These are phyloP conservation scores for Limtongia smithiae DNA, from an alignment of 805 yeast genomes.

Conservation along the genomic window DNA sequence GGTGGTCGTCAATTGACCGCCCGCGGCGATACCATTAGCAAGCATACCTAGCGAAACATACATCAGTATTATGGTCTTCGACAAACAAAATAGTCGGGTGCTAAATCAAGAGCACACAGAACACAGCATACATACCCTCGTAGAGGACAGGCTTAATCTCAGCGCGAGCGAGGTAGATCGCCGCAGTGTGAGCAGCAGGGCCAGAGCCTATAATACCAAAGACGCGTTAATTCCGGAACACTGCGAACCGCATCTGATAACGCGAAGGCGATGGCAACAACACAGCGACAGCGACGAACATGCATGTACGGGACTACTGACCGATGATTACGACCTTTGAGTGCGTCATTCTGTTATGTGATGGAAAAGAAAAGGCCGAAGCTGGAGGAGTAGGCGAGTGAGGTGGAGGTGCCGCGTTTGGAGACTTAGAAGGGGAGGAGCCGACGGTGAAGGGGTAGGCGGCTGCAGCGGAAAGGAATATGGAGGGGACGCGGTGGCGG, in stretches of 20 bases:
- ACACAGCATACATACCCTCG: constrained; percentile 67
- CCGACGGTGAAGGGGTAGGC: too few species aligned
- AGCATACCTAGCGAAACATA: constrained; percentile 38
- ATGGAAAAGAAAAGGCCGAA: background rate
- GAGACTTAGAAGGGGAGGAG: too few species aligned
- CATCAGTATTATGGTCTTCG: background rate
- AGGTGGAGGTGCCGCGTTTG: too few species aligned
- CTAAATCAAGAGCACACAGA: background rate
- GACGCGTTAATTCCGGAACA: too few species aligned
- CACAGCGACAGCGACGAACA: background rate
- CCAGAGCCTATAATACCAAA: constrained; percentile 81
- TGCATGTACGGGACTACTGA: background rate
- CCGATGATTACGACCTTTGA: constrained; percentile 73
- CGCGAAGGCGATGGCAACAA: background rate
- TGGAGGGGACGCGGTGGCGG: too few species aligned
- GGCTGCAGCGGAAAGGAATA: too few species aligned
- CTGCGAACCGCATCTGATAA: too few species aligned
- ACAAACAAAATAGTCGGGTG: background rate
- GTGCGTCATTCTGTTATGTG: constrained; percentile 40
- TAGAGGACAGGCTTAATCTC: constrained; percentile 89
- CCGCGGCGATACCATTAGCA: constrained; percentile 98
- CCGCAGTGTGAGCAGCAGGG: constrained; percentile 99
- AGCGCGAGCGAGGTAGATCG: constrained; percentile 93
- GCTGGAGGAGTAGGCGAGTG: too few species aligned
- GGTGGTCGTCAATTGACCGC: constrained; percentile 98